phyloP scores from a whole-genome alignment of 345 rosid species.

The Raphanus sativus region DNA sequence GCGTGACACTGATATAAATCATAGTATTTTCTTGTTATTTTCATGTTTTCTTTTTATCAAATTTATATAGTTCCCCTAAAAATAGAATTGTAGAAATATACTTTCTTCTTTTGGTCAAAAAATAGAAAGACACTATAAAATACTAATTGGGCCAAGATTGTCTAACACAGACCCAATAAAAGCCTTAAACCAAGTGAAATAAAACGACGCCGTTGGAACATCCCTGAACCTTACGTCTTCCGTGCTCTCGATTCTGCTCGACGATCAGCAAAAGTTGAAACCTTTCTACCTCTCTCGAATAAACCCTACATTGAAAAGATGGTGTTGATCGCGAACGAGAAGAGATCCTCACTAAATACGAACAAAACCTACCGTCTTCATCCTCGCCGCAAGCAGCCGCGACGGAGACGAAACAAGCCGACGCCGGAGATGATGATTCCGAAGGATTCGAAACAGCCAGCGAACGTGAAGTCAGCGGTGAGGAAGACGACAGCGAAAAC shows the following conservation, averaged over 20 bases:
- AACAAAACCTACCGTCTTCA: slow-evolving; percentile 14
- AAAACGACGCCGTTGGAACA: background rate
- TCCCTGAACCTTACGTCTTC: slow-evolving; percentile 18
- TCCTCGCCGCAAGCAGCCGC: slow-evolving; percentile 20
- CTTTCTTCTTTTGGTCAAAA: background rate
- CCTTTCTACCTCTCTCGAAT: background rate
- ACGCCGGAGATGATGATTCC: slow-evolving; percentile 52
- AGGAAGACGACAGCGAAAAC: slow-evolving; percentile 26
- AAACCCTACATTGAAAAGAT: slow-evolving; percentile 43
- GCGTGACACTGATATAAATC: background rate
- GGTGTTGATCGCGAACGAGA: slow-evolving; percentile 50
- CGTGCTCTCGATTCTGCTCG: slow-evolving; percentile 18
- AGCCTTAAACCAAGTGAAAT: background rate
- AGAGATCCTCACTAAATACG: slow-evolving; percentile 21
- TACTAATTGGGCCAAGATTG: slow-evolving; percentile 1
- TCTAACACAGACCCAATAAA: background rate
- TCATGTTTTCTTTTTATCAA: background rate
- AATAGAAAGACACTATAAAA: no score
- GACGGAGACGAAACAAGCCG: slow-evolving; percentile 30
- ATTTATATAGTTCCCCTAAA: background rate
- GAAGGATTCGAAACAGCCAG: slow-evolving; percentile 97
- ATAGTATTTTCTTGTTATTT: no score
- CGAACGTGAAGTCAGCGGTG: slow-evolving; percentile 61
- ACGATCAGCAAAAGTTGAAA: slow-evolving; percentile 8
- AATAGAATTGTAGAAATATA: no score